A percentile compares a stretch with the other conserved stretches of the same genome.
These are phyloP conservation scores for Eucalyptus grandis DNA, from an alignment of 345 rosid genomes.

Conservation along the genomic window DNA sequence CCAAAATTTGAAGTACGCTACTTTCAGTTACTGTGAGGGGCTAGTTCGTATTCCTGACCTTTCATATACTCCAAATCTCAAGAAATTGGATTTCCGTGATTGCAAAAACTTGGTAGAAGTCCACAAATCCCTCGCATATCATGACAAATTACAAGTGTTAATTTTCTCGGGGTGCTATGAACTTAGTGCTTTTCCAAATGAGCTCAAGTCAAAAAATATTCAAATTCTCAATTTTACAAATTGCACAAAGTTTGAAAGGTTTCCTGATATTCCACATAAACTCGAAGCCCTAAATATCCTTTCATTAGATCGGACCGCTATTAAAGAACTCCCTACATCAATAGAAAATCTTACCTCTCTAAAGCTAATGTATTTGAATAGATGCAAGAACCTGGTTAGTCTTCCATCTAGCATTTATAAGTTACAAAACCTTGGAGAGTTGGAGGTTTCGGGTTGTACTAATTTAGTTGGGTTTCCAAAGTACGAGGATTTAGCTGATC, in stretches of 20 bases:
- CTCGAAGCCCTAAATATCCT: neutral
- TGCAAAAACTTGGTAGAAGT: neutral
- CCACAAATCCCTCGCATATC: neutral
- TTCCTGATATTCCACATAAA: neutral
- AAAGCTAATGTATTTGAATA: neutral
- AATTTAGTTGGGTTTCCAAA: neutral
- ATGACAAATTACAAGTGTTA: accelerated
- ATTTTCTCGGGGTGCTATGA: accelerated
- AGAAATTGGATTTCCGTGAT: accelerated
- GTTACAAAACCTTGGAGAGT: accelerated
- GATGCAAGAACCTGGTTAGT: neutral
- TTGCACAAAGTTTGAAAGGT: neutral
- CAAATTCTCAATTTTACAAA: no score
- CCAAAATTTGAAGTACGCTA: neutral
- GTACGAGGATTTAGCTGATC: neutral
- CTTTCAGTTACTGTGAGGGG: accelerated
- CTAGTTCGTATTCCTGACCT: neutral
- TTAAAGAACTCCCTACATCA: neutral
- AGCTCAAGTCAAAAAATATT: neutral
- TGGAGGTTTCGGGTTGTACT: accelerated
- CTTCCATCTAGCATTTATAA: neutral
- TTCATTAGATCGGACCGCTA: neutral
- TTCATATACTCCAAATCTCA: neutral
- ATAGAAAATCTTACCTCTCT: neutral
- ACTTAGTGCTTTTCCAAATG: neutral